Conservation (phyloP, 2,329 filamentous ascomycete species). For the Achaetomium macrosporum region DNA sequence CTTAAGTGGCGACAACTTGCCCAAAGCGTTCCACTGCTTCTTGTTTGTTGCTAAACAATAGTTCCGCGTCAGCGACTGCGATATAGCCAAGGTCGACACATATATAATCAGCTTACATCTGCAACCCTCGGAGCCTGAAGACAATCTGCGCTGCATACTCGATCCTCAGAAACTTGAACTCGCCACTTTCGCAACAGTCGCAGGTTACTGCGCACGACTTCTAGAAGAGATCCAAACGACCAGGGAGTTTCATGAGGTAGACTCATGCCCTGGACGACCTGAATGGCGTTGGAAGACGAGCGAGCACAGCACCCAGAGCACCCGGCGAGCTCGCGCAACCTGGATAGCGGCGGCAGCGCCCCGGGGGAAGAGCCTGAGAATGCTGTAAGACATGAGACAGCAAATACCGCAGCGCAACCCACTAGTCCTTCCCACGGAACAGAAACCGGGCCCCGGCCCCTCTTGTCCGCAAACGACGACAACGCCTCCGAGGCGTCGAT, state of each 20-base stretch:
- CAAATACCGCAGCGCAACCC: background rate
- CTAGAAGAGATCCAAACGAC: background rate
- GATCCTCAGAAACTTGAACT: background rate
- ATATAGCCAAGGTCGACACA: too few species aligned
- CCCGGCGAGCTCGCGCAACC: slow-evolving; percentile 1
- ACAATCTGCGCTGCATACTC: too few species aligned
- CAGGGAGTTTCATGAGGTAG: slow-evolving; percentile 1
- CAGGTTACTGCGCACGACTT: background rate
- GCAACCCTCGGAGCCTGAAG: too few species aligned
- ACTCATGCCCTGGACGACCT: slow-evolving; percentile 4
- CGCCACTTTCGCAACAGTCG: background rate
- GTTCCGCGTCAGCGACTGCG: too few species aligned
- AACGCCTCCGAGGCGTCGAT: slow-evolving; percentile 6
- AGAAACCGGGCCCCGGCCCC: background rate
- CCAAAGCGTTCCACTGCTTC: too few species aligned
- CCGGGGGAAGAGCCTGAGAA: background rate
- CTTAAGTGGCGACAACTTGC: too few species aligned
- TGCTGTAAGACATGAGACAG: background rate
- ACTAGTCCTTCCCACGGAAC: background rate
- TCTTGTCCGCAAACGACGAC: slow-evolving; percentile 12
- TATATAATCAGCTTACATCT: too few species aligned
- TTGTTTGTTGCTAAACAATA: too few species aligned
- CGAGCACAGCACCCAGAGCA: slow-evolving; percentile 4
- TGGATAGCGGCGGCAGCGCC: background rate
- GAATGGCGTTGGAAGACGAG: slow-evolving; percentile 20